Conservation (phyloP, 1,139 yeast species). For the Sugiyamaella neomexicana region DNA sequence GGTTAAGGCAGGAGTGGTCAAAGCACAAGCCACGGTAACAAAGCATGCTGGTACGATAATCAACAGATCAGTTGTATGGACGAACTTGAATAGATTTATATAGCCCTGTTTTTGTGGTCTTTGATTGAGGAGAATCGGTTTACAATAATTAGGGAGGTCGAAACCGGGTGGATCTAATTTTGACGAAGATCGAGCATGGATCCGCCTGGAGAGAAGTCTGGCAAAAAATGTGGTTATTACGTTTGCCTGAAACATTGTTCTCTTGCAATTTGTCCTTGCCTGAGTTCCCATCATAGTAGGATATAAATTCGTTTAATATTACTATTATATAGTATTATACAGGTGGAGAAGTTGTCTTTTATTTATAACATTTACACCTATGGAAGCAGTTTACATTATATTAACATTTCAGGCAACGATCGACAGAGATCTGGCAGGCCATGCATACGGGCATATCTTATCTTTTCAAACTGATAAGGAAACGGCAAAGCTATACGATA, state of each 20-base stretch:
- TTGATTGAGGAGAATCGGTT: not conserved
- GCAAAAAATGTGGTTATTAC: not conserved
- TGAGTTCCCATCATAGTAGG: too few species aligned
- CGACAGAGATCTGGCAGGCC: not conserved
- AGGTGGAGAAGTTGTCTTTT: too few species aligned
- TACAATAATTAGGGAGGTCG: conserved; percentile 6
- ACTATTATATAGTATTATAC: too few species aligned
- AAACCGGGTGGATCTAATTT: not conserved
- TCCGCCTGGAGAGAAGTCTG: not conserved
- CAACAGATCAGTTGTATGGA: conserved; percentile 4
- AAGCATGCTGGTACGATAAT: conserved; percentile 16
- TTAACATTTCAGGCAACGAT: not conserved
- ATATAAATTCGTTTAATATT: too few species aligned
- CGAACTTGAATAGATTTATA: conserved; percentile 14
- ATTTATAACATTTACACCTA: not conserved
- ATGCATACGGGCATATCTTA: not conserved
- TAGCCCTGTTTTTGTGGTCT: not conserved
- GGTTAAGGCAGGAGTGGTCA: conserved; percentile 59
- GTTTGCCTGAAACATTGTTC: too few species aligned
- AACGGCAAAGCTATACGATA: not conserved
- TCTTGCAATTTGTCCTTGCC: too few species aligned
- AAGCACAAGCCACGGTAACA: conserved; percentile 16
- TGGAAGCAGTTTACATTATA: not conserved
- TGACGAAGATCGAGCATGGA: not conserved
- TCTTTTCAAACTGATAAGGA: not conserved